Percentiles rank a stretch among this genome's conserved stretches.
phyloP scores from a whole-genome alignment of 2,329 filamentous ascomycete species.

The Sporothrix dimorphospora region DNA sequence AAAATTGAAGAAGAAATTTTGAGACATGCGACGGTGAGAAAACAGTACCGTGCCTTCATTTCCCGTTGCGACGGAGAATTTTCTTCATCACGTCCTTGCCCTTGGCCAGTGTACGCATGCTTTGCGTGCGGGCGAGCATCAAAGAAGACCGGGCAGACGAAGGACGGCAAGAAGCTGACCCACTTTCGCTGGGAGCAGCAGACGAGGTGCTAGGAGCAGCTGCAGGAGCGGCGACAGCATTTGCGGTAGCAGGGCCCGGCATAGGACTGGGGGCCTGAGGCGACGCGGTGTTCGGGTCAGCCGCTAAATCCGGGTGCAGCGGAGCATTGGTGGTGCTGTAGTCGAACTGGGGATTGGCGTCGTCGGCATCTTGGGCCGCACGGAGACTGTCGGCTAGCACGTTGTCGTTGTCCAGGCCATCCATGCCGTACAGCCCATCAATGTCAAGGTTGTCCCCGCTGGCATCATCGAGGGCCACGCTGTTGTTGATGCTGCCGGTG shows the following conservation, averaged over 20 bases:
- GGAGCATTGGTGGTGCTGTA: neutral
- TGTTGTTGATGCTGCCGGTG: neutral
- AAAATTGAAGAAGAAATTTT: neutral
- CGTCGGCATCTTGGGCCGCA: neutral
- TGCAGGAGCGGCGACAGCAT: neutral
- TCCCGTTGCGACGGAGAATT: neutral
- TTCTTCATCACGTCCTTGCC: neutral
- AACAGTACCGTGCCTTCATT: neutral
- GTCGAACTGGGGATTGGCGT: neutral
- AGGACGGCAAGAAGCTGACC: neutral
- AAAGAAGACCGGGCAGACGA: neutral
- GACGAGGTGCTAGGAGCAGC: neutral
- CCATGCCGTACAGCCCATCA: neutral
- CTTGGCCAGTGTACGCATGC: neutral
- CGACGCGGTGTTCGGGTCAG: neutral
- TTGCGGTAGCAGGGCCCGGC: neutral
- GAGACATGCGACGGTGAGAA: neutral
- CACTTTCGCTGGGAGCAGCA: neutral
- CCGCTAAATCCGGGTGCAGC: neutral
- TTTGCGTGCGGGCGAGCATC: neutral
- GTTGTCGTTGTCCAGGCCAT: neutral
- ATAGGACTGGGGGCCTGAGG: neutral
- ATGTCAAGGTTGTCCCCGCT: neutral
- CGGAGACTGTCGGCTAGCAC: neutral
- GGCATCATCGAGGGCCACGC: too few species aligned